A percentile compares a stretch with the other conserved stretches of the same genome.
Evolutionary conservation across 2,329 filamentous ascomycete species (phyloP).

Genomic region (Colletotrichum trifolii): DNA sequence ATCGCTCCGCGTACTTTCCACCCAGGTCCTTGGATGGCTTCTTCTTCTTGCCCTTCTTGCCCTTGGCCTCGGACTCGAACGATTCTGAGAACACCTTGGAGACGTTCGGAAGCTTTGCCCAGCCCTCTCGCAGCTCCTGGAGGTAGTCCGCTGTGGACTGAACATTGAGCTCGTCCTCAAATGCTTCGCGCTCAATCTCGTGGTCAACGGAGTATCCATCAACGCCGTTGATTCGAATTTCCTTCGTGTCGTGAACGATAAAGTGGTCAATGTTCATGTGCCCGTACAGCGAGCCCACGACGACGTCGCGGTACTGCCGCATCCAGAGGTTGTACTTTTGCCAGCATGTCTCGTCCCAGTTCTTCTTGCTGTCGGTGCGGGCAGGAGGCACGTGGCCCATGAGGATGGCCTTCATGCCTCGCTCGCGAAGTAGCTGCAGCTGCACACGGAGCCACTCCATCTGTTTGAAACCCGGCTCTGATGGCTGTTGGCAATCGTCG

Average conservation of each 20-base stretch:
- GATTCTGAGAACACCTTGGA: slow-evolving; percentile 37
- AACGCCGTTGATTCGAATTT: slow-evolving; percentile 71
- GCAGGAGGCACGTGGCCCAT: slow-evolving; percentile 96
- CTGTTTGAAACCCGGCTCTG: slow-evolving; percentile 91
- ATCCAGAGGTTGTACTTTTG: slow-evolving; percentile 96
- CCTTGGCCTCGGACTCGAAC: slow-evolving; percentile 40
- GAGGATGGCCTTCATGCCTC: slow-evolving; percentile 93
- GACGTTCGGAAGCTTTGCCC: slow-evolving; percentile 78
- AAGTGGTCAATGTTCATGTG: slow-evolving; percentile 99
- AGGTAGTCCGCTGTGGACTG: slow-evolving; percentile 83
- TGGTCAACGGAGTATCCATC: slow-evolving; percentile 42
- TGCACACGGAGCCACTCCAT: slow-evolving; percentile 96
- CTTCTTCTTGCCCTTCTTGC: slow-evolving; percentile 57
- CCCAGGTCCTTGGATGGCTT: slow-evolving; percentile 71
- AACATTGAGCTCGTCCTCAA: slow-evolving; percentile 68
- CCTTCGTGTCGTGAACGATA: slow-evolving; percentile 85
- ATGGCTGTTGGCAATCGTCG: slow-evolving; percentile 83
- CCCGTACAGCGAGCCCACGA: slow-evolving; percentile 83
- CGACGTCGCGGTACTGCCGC: slow-evolving; percentile 88
- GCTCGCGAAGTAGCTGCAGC: slow-evolving; percentile 81
- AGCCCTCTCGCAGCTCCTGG: slow-evolving; percentile 78
- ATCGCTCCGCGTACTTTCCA: slow-evolving; percentile 86
- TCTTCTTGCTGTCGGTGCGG: slow-evolving; percentile 82
- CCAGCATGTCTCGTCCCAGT: slow-evolving; percentile 98
- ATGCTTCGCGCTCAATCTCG: slow-evolving; percentile 46